Base-by-base conservation (phyloP, 139 green algal genomes). In the Micractinium conductrix region DNA sequence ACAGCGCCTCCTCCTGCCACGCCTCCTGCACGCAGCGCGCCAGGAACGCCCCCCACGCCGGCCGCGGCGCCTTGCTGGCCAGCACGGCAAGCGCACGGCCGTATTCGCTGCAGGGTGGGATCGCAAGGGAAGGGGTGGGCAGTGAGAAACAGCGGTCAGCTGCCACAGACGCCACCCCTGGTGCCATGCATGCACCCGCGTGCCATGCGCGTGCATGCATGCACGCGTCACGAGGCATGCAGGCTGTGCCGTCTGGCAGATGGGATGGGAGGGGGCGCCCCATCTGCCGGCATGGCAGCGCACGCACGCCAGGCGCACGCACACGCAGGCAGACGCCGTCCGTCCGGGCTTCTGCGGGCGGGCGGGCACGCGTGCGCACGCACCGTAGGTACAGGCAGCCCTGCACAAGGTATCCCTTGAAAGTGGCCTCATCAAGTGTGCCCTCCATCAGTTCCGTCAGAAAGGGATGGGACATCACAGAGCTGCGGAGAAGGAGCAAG, bases 301-400 rank as follows among this genome's bases (percentile, higher is more conserved):
- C 16, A 16, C 12, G 12, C 48, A 58, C 12, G 12, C 16, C 48
- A 24, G 48, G 48, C 16, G 48, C 16, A 24, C n/a, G n/a, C 48
- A 58, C 10, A 58, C 48, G 48, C 48, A 58, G 48, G 48, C 16
- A 16, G 48, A 10, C 10, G 48, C 48, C 10, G 48, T 24, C 12
- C 12, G 48, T 58, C 12, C 48, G 48, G 48, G 48, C 48, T 10
- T 10, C 48, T 58, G 12, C 12, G 48, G 16, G 48, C 48, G 16
- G 48, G 48, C 48, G 48, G 48, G 48, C 48, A n/a, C n/a, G n/a
- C n/a, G n/a, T n/a, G n/a, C n/a, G 65, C 8, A 17, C 65, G 26
- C 70, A 78, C 71, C 74, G 22, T 8, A 81, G 74, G 50, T 81
- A 81, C 35, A 81, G 74, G 35, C 45, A 60, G 35, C 74, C 74